Evolutionary conservation across 441 rosid species (phyloP).

Genomic region (Cnidoscolus chayamansa): DNA sequence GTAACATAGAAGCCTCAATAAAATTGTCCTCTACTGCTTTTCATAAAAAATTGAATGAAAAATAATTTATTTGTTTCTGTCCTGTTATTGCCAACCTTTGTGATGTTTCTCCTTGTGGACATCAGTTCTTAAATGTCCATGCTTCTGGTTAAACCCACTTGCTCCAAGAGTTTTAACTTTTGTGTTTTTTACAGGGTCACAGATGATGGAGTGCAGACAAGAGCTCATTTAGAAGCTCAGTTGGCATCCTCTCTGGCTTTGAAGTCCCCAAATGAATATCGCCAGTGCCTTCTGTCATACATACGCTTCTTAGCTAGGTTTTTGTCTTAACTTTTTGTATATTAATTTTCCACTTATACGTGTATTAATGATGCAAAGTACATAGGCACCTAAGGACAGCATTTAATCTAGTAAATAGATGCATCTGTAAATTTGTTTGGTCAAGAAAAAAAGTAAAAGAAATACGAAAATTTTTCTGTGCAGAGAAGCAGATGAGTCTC

Average conservation of each 20-base stretch:
- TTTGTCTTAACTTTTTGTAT: background rate
- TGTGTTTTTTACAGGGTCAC: slow-evolving; percentile 55
- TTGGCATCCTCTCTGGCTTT: slow-evolving; percentile 80
- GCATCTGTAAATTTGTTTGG: background rate
- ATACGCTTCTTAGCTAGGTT: slow-evolving; percentile 86
- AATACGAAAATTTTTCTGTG: slow-evolving; percentile 13
- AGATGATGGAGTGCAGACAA: slow-evolving; percentile 93
- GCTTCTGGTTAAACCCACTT: slow-evolving; percentile 1
- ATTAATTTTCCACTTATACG: background rate
- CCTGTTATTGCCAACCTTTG: background rate
- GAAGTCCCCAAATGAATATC: slow-evolving; percentile 83
- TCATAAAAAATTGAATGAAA: no score
- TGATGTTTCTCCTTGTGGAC: slow-evolving; percentile 6
- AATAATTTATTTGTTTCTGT: background rate
- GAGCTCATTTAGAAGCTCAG: slow-evolving; percentile 95
- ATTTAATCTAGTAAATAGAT: slow-evolving; percentile 12
- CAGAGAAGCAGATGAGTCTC: slow-evolving; percentile 96
- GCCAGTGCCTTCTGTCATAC: slow-evolving; percentile 90
- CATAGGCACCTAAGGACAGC: background rate
- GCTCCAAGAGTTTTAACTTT: slow-evolving; percentile 19
- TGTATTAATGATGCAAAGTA: background rate
- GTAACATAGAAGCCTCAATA: background rate
- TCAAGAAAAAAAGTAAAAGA: background rate
- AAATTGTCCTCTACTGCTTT: background rate
- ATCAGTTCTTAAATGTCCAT: background rate